Evolutionary conservation across 225 moss, liverwort and hornwort genomes (phyloP), one percentile per base, ranked within the genome.

Genomic region (Asterella californica): DNA sequence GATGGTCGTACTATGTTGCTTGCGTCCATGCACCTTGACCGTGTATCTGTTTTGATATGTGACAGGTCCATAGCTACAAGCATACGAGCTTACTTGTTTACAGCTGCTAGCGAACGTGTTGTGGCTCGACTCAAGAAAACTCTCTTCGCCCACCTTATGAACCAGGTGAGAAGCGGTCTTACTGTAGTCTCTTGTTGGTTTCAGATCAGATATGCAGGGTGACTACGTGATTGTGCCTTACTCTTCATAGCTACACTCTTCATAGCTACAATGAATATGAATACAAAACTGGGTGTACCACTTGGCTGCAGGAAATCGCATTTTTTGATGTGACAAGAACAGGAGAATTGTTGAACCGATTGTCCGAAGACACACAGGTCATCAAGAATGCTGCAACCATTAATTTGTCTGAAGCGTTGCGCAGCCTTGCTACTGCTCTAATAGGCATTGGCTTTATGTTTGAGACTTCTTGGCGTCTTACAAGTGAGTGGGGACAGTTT

Each of bases 391-490:
- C 97, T 69, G 89, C 94, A 62, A 99, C 97, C 38, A 86, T 91
- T 73, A 99, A 94, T 63, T 89, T 99, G 82, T 99, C 97, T 76
- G 91, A 93, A 88, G 85, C 97, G 29, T 82, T 99, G 82, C 89
- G 97, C 79, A 99, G 97, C 83, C 84, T 99, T 81, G 93, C 97
- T 54, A 99, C 97, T 82, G 75, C 92, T 82, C 21, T 91, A 15
- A 94, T 99, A 76, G 97, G 97, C 82, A 85, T 99, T 89, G 93
- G 90, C 66, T 99, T 99, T 64, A 99, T 99, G 94, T 91, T 94
- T 82, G 87, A 77, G 74, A 94, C 94, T 36, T 99, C 97, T 67
- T 92, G 83, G 85, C 76, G 29, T 17, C 94, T 99, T 84, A 99
- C 94, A 72, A 27, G 94, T 97, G 85, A 86, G 91, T 90, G 62